Conservation (phyloP, 1,284 basidiomycete genomes). For the Rhodotorula glutinis region DNA sequence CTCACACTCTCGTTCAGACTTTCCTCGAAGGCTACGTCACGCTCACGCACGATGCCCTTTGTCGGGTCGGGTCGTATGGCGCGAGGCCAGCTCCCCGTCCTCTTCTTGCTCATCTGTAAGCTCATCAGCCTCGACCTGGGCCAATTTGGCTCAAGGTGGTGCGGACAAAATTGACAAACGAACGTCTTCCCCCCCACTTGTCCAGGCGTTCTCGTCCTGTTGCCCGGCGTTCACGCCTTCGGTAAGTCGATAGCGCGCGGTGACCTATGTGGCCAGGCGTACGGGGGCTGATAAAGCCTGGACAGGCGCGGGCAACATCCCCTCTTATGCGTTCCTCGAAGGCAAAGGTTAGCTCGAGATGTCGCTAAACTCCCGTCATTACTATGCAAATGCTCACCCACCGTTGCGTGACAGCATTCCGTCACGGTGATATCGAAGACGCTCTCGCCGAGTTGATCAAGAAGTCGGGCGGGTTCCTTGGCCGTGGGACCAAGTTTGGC, state of each 20-base stretch:
- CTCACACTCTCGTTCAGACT: too few species aligned
- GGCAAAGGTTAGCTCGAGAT: slow-evolving; percentile 8
- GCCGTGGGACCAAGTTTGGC: slow-evolving; percentile 42
- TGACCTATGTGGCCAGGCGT: too few species aligned
- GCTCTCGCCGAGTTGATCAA: slow-evolving; percentile 40
- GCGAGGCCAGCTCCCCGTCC: slow-evolving; percentile 4
- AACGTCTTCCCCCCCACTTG: slow-evolving; percentile 12
- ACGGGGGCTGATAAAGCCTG: too few species aligned
- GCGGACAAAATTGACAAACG: too few species aligned
- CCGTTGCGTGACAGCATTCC: slow-evolving; percentile 23
- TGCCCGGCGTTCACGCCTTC: slow-evolving; percentile 16
- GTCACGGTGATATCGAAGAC: slow-evolving; percentile 44
- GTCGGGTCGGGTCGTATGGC: too few species aligned
- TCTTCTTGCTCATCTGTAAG: slow-evolving; percentile 9
- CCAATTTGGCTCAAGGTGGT: too few species aligned
- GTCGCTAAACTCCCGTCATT: too few species aligned
- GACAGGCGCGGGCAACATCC: slow-evolving; percentile 42
- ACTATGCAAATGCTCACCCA: neutral
- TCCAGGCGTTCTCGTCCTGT: neutral
- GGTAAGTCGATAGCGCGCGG: slow-evolving; percentile 10
- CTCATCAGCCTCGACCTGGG: too few species aligned
- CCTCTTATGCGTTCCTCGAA: slow-evolving; percentile 37
- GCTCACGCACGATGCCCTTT: too few species aligned
- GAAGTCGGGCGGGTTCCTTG: slow-evolving; percentile 41
- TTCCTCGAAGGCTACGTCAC: too few species aligned